Base-by-base conservation (phyloP, 768 basidiomycete species). In the Cystobasidium ongulense region DNA sequence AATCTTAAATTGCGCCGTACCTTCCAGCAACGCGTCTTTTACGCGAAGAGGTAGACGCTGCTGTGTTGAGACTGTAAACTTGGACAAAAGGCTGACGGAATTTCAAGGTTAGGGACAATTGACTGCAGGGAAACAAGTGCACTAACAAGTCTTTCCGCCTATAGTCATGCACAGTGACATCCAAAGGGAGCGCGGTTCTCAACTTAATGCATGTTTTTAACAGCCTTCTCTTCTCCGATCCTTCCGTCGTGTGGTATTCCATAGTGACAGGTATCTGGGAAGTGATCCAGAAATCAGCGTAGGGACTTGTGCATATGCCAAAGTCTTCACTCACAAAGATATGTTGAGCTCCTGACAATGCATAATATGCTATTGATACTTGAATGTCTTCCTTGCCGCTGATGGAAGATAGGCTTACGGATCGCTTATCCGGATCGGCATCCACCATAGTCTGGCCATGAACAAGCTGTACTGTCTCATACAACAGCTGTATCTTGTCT, bases 141-240 rank as follows among this genome's bases (percentile, higher is more conserved):
- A 54, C 84, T 53, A 41, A 92, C 95, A 87, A 88, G 71, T 86
- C 84, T 31, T 89, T 89, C 25, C 95, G 87, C 84, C 98, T 97
- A 81, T 92, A 94, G 80, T 99, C 96, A 81, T 97, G 90, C 0
- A 98, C 95, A 73, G 94, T 96, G 73, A 97, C 90, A 1, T 89
- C 87, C 53, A 99, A 84, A 0, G 95, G 94, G 1, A 97, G 83
- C 0, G 89, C 85, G 7, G 89, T 87, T 17, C 85, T 84, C 2
- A 94, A 83, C 1, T 84, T 81, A 72, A 86, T 85, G 15, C 85
- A 84, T 35, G 86, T 83, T 43, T 82, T 83, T 31, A 91, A 80
- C 4, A 81, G 85, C 41, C 92, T 85, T 18, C 81, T 80, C 3
- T 88, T 76, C 1, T 81, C 81, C 0, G 87, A 85, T 73, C 89